These are phyloP conservation scores for Fusarium papillatum DNA, from an alignment of 2,329 filamentous ascomycete species.

Conservation along the genomic window DNA sequence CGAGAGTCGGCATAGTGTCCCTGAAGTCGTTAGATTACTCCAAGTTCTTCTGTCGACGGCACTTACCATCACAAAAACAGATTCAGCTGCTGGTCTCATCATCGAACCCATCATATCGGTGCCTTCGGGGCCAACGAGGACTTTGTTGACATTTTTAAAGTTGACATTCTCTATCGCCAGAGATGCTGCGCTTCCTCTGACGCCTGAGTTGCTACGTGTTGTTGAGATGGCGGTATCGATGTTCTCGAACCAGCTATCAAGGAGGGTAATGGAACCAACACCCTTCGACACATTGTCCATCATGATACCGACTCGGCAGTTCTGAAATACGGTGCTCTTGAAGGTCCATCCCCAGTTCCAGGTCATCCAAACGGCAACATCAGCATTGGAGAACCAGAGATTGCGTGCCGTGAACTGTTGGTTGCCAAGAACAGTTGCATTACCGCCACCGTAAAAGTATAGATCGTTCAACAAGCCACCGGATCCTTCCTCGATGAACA, in stretches of 20 bases:
- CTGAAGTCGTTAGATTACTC: constrained; percentile 32
- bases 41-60: no score
- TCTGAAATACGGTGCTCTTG: constrained; percentile 73
- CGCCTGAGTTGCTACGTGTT: constrained; percentile 56
- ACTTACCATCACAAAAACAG: constrained; percentile 46
- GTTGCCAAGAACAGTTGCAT: constrained; percentile 70
- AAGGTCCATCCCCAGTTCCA: constrained; percentile 87
- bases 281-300: constrained; percentile 67
- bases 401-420: constrained; percentile 82
- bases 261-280: constrained; percentile 81
- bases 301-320: constrained; percentile 76
- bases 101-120: constrained; percentile 30
- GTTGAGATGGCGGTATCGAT: constrained; percentile 78
- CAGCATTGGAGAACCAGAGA: constrained; percentile 73
- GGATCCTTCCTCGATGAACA: constrained; percentile 74
- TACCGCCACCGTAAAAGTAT: constrained; percentile 77
- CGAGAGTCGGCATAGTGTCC: constrained; percentile 41
- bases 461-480: constrained; percentile 79
- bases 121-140: constrained; percentile 37
- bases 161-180: constrained; percentile 63
- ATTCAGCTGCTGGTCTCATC: constrained; percentile 14
- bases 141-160: constrained; percentile 51
- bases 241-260: constrained; percentile 80
- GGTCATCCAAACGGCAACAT: constrained; percentile 78
- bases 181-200: constrained; percentile 55